Percentiles rank a stretch among this genome's conserved stretches.
These are phyloP conservation scores for Camelina laxa DNA, from an alignment of 345 rosid species.

Conservation along the genomic window DNA sequence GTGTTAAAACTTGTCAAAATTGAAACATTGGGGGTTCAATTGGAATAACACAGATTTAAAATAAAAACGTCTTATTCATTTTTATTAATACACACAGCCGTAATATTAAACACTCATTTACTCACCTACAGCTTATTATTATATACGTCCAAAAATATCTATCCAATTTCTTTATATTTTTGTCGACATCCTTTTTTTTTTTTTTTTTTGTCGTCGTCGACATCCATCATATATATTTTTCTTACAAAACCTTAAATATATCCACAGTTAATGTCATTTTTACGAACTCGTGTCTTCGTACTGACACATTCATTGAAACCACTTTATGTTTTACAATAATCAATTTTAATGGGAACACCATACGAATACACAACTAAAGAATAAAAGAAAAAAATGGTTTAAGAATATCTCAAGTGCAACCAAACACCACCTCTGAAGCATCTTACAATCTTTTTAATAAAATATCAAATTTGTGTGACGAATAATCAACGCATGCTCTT, in stretches of 20 bases:
- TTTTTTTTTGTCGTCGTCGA: not conserved
- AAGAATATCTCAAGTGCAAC: slow-evolving; percentile 23
- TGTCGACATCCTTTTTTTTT: not conserved
- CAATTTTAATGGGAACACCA: not conserved
- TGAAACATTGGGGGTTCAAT: slow-evolving; percentile 8
- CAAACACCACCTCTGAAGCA: slow-evolving; percentile 25
- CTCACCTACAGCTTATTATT: not conserved
- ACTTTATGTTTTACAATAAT: not conserved
- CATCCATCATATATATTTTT: not conserved
- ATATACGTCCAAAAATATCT: not conserved
- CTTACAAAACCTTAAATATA: not conserved
- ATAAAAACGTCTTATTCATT: not conserved
- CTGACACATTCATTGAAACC: not conserved
- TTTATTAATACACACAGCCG: not conserved
- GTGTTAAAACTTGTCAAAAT: not conserved
- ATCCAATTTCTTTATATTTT: not conserved
- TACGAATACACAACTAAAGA: slow-evolving; percentile 7
- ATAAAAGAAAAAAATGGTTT: slow-evolving; percentile 8
- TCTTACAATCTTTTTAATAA: not conserved
- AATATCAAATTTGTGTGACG: not conserved
- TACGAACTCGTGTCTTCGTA: not conserved
- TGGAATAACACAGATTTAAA: not conserved
- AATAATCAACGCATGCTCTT: slow-evolving; percentile 33
- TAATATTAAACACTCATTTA: not conserved
- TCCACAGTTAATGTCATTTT: not conserved